Conservation (phyloP, 306 rosid genomes). For the Betula pendula region DNA sequence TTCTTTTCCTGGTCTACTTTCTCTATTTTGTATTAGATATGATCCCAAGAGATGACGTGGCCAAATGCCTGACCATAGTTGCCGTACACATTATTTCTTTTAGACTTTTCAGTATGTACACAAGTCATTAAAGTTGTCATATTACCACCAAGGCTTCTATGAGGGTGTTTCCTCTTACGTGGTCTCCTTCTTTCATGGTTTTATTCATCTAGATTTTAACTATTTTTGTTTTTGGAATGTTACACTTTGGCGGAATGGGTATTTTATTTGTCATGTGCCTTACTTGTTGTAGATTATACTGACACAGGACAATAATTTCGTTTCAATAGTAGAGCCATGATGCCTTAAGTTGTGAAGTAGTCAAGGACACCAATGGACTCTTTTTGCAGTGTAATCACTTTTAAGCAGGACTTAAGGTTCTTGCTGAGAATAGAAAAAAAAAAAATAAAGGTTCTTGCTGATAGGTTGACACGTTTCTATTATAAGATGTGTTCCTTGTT, state of each 20-base stretch:
- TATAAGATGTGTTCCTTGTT: slow-evolving; percentile 7
- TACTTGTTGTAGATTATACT: background rate
- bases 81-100: background rate
- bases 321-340: background rate
- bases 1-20: slow-evolving; percentile 19
- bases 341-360: background rate
- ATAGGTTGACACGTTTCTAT: slow-evolving; percentile 6
- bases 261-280: background rate
- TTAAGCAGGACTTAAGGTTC: slow-evolving; percentile 4
- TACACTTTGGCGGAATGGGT: slow-evolving; percentile 2
- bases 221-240: background rate
- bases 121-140: background rate
- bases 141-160: background rate
- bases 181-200: background rate
- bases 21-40: slow-evolving; percentile 11
- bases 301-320: background rate
- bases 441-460: slow-evolving; percentile 15
- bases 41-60: slow-evolving; percentile 3
- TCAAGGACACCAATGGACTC: no score
- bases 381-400: background rate
- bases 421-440: no score
- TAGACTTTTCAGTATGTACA: background rate
- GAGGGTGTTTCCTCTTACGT: background rate
- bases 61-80: background rate
- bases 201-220: background rate